These are phyloP conservation scores for Termitomyces sp. DNA, from an alignment of 768 basidiomycete genomes.

Conservation along the genomic window DNA sequence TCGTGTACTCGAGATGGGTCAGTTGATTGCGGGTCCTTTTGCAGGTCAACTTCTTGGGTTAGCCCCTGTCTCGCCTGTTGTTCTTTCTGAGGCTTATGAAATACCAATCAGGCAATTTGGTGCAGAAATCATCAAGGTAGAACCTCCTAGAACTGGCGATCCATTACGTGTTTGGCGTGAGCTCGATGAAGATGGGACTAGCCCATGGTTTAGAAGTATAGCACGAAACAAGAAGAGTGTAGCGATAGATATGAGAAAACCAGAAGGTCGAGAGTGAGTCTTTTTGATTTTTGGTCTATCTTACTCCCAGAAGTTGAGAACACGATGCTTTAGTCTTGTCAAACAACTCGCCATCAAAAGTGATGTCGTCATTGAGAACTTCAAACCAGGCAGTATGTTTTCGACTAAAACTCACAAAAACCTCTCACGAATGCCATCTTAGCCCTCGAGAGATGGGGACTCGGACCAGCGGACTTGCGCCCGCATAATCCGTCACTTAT, in stretches of 20 bases:
- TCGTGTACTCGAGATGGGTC: slow-evolving; percentile 63
- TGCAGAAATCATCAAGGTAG: slow-evolving; percentile 69
- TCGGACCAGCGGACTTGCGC: slow-evolving; percentile 52
- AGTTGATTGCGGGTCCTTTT: slow-evolving; percentile 69
- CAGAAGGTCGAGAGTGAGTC: slow-evolving; percentile 42
- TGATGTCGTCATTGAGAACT: slow-evolving; percentile 67
- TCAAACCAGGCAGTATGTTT: slow-evolving; percentile 68
- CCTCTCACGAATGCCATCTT: slow-evolving; percentile 1
- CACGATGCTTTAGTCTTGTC: slow-evolving; percentile 39
- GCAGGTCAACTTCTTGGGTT: slow-evolving; percentile 69
- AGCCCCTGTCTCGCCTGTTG: slow-evolving; percentile 3
- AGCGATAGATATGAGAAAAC: slow-evolving; percentile 56
- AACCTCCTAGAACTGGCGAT: slow-evolving; percentile 57
- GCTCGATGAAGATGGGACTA: slow-evolving; percentile 62
- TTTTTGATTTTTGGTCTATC: neutral
- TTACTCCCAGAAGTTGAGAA: neutral
- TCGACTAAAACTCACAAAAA: neutral
- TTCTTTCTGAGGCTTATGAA: neutral
- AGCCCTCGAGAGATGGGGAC: slow-evolving; percentile 68
- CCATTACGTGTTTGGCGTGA: slow-evolving; percentile 69
- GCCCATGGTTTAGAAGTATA: slow-evolving; percentile 71
- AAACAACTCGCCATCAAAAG: slow-evolving; percentile 54
- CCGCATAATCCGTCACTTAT: slow-evolving; percentile 84
- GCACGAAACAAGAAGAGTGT: slow-evolving; percentile 73
- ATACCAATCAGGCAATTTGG: slow-evolving; percentile 50